Base-by-base conservation (phyloP, 352 stramenopile species). In the Globisporangium perplexum region DNA sequence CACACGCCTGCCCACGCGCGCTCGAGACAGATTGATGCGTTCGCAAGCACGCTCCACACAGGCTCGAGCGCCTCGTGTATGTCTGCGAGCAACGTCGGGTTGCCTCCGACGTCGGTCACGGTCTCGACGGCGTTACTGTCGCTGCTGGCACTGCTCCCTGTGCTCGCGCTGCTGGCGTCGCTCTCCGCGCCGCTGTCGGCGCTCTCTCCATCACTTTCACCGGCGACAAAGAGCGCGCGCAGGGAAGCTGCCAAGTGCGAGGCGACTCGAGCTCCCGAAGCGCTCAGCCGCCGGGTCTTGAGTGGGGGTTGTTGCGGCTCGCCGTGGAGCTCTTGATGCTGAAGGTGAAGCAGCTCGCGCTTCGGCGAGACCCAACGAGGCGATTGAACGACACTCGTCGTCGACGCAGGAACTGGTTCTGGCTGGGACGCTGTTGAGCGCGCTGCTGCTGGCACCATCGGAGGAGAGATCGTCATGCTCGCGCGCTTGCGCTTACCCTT, bases 401-500 rank as follows among this genome's bases (percentile, higher is more conserved):
- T 22, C 14, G 24, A 3, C 20, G 22, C 31, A 52, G 10, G 7
- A 1, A 7, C 24, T 22, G 26, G n/a, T 3, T n/a, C 20, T 55
- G 18, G 11, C 6, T 46, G 50, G 4, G 5, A 23, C 38, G 17
- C 7, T 38, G 1, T 12, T 10, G 50, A 39, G 10, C 38, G 22
- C n/a, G 33, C 15, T 4, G 35, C 35, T 6, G 44, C 18, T 7
- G 43, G 24, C 6, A 33, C 45, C 8, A 10, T 12, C 8, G 36
- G 36, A 1, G 55, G 55, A 3, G 55, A 62, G 55, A 62, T 62
- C 39, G 55, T 62, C 39, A 55, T 43, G 23, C 48, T 50, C 31
- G 50, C 30, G 22, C 55, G 55, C n/a, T 56, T 62, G 18, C 55
- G 31, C 24, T 53, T 55, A 12, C 36, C 46, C 17, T 17, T 49